Percentiles rank a stretch among this genome's conserved stretches.
Evolutionary conservation across 805 yeast species (phyloP).

Genomic region (Isabelozyma heimii): DNA sequence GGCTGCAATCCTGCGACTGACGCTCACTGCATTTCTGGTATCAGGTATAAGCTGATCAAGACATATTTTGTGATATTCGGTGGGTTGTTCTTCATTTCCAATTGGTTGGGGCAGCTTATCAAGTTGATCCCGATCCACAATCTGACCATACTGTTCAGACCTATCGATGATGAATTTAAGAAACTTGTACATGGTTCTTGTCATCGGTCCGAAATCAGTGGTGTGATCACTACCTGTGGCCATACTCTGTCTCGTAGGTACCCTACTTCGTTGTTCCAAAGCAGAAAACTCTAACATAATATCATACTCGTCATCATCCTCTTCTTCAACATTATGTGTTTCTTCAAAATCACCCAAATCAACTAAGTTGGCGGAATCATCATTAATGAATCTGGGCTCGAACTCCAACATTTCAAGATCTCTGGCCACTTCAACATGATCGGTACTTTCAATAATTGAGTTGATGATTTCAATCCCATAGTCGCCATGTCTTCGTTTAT

Average conservation of each 20-base stretch:
- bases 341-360: neutral
- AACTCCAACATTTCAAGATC: slow-evolving; percentile 4
- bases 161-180: neutral
- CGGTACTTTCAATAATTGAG: neutral
- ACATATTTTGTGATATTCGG: neutral
- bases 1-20: slow-evolving; percentile 21
- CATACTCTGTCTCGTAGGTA: neutral
- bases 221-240: neutral
- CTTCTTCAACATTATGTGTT: neutral
- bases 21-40: slow-evolving; percentile 3
- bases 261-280: neutral
- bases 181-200: neutral
- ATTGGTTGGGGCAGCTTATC: neutral
- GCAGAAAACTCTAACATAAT: neutral
- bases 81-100: neutral
- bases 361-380: neutral
- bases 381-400: neutral
- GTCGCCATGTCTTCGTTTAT: neutral
- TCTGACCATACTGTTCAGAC: neutral
- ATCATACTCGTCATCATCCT: slow-evolving; percentile 1
- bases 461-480: neutral
- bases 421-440: slow-evolving; percentile 13
- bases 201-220: neutral
- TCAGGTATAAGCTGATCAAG: neutral
- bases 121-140: neutral